A percentile compares a stretch with the other conserved stretches of the same genome.
phyloP scores from a whole-genome alignment of 139 green algal genomes.

The Picochlorum sp. region DNA sequence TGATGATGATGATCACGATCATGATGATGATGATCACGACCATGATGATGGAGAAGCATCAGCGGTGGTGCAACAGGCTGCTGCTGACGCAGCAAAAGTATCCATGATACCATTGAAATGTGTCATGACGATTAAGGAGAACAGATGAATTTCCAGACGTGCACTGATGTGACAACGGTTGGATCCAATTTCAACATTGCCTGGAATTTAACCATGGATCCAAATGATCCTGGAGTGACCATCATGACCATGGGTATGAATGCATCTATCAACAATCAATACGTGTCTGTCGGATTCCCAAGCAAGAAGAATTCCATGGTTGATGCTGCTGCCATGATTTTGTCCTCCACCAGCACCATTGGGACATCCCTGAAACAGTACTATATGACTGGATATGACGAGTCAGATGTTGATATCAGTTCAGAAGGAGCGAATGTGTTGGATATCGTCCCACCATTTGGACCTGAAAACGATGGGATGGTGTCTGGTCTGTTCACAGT shows the following conservation, averaged over 20 bases:
- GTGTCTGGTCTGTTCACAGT: background rate
- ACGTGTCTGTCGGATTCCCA: background rate
- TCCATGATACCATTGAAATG: constrained; percentile 1
- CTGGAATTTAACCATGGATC: background rate
- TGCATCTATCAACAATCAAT: background rate
- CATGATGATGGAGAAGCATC: no score
- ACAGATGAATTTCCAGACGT: background rate
- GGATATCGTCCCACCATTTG: background rate
- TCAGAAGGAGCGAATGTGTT: background rate
- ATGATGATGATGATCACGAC: no score
- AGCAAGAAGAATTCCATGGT: background rate
- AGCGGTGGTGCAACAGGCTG: no score
- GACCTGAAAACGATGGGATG: background rate
- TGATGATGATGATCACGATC: no score
- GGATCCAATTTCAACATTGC: constrained; percentile 3
- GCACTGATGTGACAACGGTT: background rate
- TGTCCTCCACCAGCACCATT: background rate
- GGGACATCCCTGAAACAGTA: background rate
- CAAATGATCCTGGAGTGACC: background rate
- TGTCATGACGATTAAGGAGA: background rate
- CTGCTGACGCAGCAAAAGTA: background rate
- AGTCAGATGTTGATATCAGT: background rate
- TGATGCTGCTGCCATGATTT: background rate
- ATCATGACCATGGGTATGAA: constrained; percentile 4
- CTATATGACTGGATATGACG: background rate